Evolutionary conservation across 1,284 basidiomycete genomes (phyloP).

Genomic region (Gomphus bonarii): DNA sequence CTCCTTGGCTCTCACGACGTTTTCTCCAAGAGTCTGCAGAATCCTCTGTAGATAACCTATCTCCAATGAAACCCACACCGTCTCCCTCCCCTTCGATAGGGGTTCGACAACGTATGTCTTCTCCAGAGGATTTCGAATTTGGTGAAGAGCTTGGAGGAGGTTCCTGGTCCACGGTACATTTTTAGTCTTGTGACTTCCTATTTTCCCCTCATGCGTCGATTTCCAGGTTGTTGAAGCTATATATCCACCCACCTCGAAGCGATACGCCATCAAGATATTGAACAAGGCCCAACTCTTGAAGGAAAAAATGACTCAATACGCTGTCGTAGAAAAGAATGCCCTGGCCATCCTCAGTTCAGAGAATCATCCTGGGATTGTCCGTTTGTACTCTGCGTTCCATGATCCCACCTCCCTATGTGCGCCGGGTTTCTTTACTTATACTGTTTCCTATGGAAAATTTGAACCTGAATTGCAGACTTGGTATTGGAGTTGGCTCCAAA

Average conservation of each 20-base stretch:
- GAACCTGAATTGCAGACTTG: conserved; percentile 27
- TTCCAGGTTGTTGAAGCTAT: conserved; percentile 19
- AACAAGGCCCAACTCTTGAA: conserved; percentile 26
- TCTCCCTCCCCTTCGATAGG: background rate
- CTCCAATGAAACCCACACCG: background rate
- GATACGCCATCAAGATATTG: conserved; percentile 26
- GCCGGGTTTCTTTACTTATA: conserved; percentile 12
- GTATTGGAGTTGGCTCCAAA: conserved; percentile 40
- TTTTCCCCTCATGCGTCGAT: background rate
- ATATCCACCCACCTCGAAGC: conserved; percentile 18
- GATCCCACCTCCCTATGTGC: conserved; percentile 31
- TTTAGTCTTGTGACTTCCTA: background rate
- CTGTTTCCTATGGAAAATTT: background rate
- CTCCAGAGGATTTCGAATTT: conserved; percentile 21
- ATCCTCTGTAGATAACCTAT: background rate
- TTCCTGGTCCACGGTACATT: conserved; percentile 20
- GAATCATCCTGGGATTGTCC: conserved; percentile 32
- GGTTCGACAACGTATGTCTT: conserved; percentile 5
- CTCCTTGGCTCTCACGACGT: background rate
- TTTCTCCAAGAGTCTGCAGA: background rate
- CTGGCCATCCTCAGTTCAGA: conserved; percentile 19
- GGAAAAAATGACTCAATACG: conserved; percentile 26
- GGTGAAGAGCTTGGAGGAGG: conserved; percentile 24
- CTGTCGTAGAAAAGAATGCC: conserved; percentile 24
- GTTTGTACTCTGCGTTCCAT: conserved; percentile 32